phyloP scores from a whole-genome alignment of 345 rosid species.

The Eucalyptus rudis region DNA sequence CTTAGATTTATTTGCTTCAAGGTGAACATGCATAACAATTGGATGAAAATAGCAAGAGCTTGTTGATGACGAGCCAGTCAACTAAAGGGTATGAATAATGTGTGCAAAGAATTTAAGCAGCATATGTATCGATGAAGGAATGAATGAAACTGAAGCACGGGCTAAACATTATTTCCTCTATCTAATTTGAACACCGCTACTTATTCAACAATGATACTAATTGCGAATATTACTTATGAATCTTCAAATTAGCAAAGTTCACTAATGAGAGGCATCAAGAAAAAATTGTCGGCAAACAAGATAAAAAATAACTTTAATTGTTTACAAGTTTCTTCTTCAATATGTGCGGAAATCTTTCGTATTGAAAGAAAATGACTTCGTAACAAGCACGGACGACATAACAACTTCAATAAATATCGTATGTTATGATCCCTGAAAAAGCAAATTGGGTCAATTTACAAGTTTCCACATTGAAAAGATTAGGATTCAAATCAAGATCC shows the following conservation, averaged over 20 bases:
- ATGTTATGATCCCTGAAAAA: fast-evolving
- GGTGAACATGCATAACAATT: neutral
- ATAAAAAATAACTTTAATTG: neutral
- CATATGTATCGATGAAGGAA: fast-evolving
- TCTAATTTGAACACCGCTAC: fast-evolving
- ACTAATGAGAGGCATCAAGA: no score
- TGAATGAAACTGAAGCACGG: fast-evolving
- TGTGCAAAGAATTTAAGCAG: no score
- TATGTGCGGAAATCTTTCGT: fast-evolving
- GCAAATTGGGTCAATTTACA: neutral
- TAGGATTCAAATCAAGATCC: neutral
- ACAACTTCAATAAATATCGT: neutral
- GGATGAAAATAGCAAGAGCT: no score
- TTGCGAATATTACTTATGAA: fast-evolving
- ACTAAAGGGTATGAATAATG: no score
- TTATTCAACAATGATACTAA: neutral
- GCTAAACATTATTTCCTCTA: fast-evolving
- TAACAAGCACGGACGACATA: neutral
- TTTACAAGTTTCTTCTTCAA: no score
- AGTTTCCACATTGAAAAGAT: neutral
- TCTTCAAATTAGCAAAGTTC: no score
- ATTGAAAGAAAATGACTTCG: neutral
- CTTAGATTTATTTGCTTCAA: neutral
- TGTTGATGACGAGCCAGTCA: no score
- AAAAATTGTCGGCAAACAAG: neutral